These are phyloP conservation scores for Fusarium citri DNA, from an alignment of 2,329 filamentous ascomycete genomes.

Conservation along the genomic window DNA sequence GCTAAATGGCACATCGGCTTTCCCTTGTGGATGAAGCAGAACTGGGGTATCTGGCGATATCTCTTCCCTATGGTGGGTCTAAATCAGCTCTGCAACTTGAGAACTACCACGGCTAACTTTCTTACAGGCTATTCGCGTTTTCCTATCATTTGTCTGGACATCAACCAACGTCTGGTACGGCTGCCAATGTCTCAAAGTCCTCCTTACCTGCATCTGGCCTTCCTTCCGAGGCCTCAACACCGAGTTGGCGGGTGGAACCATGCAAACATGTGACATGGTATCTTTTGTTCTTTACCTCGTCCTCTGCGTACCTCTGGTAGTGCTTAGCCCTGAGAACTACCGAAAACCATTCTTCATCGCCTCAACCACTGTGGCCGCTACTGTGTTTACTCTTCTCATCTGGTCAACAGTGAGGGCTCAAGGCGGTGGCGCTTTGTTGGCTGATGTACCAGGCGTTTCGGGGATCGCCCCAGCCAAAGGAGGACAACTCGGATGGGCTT, in stretches of 20 bases:
- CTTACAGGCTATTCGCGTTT: background rate
- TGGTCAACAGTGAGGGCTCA: background rate
- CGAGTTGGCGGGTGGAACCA: background rate
- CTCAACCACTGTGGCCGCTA: background rate
- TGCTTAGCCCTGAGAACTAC: background rate
- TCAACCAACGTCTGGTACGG: constrained; percentile 1
- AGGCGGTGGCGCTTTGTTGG: background rate
- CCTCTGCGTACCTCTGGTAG: background rate
- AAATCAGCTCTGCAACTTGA: rapidly evolving
- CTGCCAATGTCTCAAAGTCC: background rate
- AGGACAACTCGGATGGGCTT: constrained; percentile 37
- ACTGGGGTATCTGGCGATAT: constrained; percentile 45
- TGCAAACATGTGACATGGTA: background rate
- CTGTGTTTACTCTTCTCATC: background rate
- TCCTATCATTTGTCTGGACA: constrained; percentile 8
- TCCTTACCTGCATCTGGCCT: background rate
- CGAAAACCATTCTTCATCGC: background rate
- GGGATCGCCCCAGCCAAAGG: background rate
- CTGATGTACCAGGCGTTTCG: background rate
- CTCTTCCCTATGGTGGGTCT: constrained; percentile 38
- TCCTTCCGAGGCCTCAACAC: background rate
- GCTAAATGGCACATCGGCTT: constrained; percentile 48
- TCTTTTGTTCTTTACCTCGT: background rate
- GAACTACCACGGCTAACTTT: background rate
- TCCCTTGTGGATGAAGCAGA: constrained; percentile 43